Conservation (phyloP, 2,329 filamentous ascomycete species). For the Erysiphe pulchra region DNA sequence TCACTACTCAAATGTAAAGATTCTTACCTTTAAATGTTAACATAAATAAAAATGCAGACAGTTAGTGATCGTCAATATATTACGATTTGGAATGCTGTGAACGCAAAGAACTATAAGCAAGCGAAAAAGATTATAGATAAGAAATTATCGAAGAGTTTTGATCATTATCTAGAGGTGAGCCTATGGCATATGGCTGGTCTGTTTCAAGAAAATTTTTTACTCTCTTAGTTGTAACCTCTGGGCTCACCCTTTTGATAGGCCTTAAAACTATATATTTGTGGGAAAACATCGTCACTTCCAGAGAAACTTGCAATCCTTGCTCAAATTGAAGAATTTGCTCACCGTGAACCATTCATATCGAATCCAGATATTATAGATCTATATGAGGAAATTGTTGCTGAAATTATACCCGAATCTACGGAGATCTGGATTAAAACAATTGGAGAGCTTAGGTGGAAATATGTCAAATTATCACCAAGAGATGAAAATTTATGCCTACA, state of each 20-base stretch:
- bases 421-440: constrained; percentile 11
- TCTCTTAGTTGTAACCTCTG: neutral
- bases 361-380: constrained; percentile 12
- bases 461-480: constrained; percentile 12
- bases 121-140: constrained; percentile 14
- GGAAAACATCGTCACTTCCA: constrained; percentile 6
- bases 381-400: constrained; percentile 10
- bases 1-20: too few species aligned
- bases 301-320: constrained; percentile 10
- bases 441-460: constrained; percentile 11
- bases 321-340: constrained; percentile 9
- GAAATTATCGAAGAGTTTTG: constrained; percentile 11
- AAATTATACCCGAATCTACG: constrained; percentile 5
- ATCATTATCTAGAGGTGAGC: constrained; percentile 13
- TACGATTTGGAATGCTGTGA: constrained; percentile 14
- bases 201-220: neutral
- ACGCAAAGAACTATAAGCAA: constrained; percentile 13
- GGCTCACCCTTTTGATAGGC: constrained; percentile 8
- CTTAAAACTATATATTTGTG: constrained; percentile 12
- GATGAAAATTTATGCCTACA: constrained; percentile 10
- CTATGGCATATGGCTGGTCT: too few species aligned
- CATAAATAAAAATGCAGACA: constrained; percentile 6
- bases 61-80: constrained; percentile 11
- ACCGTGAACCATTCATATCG: constrained; percentile 5
- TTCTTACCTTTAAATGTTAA: too few species aligned